Evolutionary conservation across 345 rosid species (phyloP), one percentile per base, ranked within the genome.

Genomic region (Acer yangbiense): DNA sequence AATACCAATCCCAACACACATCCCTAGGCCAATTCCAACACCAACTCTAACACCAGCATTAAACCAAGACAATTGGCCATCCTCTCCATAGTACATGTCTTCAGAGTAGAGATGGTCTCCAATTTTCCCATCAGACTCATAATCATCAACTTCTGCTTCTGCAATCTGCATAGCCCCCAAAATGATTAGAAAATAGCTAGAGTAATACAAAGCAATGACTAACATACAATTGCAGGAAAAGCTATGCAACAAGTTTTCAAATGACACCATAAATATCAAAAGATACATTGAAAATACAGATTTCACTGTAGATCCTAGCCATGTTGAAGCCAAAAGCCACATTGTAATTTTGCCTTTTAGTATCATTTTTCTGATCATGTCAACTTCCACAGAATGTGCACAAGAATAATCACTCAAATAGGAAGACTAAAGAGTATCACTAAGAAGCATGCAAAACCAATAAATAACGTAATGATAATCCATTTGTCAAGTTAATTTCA

Each of bases 21-120:
- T 90, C 46, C 98, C 98, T 3, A 93, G 96, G 72, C 99, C 97
- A 84, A 93, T 93, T 75, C 98, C 98, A 39, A 93, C 98, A 72
- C 98, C 98, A 29, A 93, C 98, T 87, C 98, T 88, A 66, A 95
- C 98, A 13, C 98, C 98, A 43, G 98, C 93, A 76, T 93, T 95
- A 76, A 93, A 92, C 99, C 96, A 93, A 29, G 98, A 79, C 52
- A 95, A 97, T 55, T 95, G 89, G 17, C 98, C 98, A 67, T 95
- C 97, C 78, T 93, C 98, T 7, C 91, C 91, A 27, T 83, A 82
- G 78, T 91, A 93, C 91, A 88, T 79, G 64, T 85, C 98, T 65
- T 86, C 92, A 0, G 90, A 68, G 84, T 86, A 90, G 83, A 82
- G 83, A 21, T 78, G 64, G 63, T 76, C 81, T 41, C 84, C 91